phyloP scores from a whole-genome alignment of 2,329 filamentous ascomycete genomes.

The Ophiostoma piceae region DNA sequence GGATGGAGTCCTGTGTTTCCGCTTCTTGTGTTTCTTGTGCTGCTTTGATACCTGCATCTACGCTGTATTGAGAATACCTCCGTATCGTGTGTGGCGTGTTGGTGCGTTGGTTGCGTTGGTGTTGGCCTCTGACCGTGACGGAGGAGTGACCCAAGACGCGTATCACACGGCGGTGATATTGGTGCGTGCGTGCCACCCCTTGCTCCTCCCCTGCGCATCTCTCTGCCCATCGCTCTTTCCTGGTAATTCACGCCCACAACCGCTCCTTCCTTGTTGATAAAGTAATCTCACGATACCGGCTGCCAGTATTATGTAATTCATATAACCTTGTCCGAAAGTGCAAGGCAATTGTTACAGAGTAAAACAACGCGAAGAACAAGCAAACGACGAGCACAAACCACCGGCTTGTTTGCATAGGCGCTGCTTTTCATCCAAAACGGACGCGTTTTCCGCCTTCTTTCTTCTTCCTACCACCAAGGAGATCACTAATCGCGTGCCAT shows the following conservation, averaged over 20 bases:
- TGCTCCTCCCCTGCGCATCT: background rate
- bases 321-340: too few relatives aligned
- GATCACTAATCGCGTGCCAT: slow-evolving; percentile 8
- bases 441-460: background rate
- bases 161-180: background rate
- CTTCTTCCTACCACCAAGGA: background rate
- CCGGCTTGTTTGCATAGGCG: background rate
- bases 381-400: background rate
- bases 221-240: background rate
- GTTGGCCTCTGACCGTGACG: background rate
- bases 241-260: background rate
- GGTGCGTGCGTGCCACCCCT: background rate
- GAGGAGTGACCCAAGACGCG: background rate
- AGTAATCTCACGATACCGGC: background rate
- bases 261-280: background rate
- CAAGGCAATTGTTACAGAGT: background rate
- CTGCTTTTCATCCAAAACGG: background rate
- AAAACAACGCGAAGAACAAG: background rate
- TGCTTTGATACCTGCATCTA: background rate
- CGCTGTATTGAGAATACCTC: background rate
- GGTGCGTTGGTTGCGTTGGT: background rate
- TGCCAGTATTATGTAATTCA: background rate
- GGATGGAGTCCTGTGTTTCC: background rate
- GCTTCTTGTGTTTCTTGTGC: background rate
- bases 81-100: slow-evolving; percentile 11